Evolutionary conservation across 306 rosid species (phyloP).

Genomic region (Comarum palustre): DNA sequence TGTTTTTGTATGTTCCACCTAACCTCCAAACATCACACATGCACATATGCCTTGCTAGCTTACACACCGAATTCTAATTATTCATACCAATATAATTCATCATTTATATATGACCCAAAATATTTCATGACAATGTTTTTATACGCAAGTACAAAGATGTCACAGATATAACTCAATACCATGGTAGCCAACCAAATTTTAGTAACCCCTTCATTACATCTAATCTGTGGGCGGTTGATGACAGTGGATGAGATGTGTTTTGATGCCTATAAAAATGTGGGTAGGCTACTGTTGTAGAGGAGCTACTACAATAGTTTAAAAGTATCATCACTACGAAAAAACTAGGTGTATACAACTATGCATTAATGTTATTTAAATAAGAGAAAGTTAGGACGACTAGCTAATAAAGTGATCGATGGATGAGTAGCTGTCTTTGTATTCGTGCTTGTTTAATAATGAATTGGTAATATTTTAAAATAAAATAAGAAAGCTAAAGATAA

Average conservation of each 20-base stretch:
- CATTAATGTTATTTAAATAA: no score
- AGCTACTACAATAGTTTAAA: no score
- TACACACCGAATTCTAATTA: neutral
- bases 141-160: neutral
- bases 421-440: no score
- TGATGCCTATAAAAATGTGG: no score
- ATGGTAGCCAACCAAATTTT: neutral
- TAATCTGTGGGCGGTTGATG: neutral
- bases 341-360: no score
- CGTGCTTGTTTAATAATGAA: no score
- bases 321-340: no score
- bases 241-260: neutral
- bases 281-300: neutral
- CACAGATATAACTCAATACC: neutral
- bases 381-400: no score
- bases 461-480: no score
- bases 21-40: slow-evolving; percentile 17
- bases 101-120: neutral
- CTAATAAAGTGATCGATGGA: no score
- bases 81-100: neutral
- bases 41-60: neutral
- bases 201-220: no score
- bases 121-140: neutral
- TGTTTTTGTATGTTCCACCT: slow-evolving; percentile 1
- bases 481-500: no score